Evolutionary conservation across 306 rosid genomes (phyloP), one percentile per base, ranked within the genome.

Genomic region (Prunus davidiana): DNA sequence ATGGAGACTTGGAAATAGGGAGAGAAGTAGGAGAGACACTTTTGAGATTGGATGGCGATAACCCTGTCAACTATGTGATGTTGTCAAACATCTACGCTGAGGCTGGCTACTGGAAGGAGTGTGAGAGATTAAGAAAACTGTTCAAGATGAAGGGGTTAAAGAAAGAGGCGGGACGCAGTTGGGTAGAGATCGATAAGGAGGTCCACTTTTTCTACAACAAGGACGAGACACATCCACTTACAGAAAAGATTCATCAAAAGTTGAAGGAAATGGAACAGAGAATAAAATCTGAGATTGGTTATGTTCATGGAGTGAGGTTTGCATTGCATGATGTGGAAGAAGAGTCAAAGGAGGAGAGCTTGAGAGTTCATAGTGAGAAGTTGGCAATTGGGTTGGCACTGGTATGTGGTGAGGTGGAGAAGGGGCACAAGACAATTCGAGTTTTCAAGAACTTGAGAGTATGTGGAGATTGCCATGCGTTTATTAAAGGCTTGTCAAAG

Each of bases 361-460:
- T 90, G 81, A 80, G 93, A 78, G 60, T 78, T 54, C 96, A 90
- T 61, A 83, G 93, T 64, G 91, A 90, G 84, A 90, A 88, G 76
- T 83, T 90, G 81, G 96, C 91, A 32, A 88, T 90, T 56, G 91
- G 91, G 13, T 76, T 90, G 81, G 91, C 86, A 66, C 76, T 91
- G 86, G 80, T 80, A 49, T 64, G 75, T 55, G 84, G 82, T 16
- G 86, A 76, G n/a, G 12, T 41, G 5, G 77, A 73, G 34, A 76
- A 57, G 27, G 76, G 76, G 63, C 78, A 76, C 64, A 84, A 62
- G 49, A 67, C 75, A 15, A 73, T 85, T 65, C 58, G 83, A 67
- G 67, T 87, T 82, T 91, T 85, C 89, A 91, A 91, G 77, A 91
- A 91, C 82, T 73, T 87, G 83, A 80, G 91, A 79, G 87, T 89